A percentile compares a stretch with the other conserved stretches of the same genome.
Conservation (phyloP, 1,284 basidiomycete genomes). For the Baeospora myosura region DNA sequence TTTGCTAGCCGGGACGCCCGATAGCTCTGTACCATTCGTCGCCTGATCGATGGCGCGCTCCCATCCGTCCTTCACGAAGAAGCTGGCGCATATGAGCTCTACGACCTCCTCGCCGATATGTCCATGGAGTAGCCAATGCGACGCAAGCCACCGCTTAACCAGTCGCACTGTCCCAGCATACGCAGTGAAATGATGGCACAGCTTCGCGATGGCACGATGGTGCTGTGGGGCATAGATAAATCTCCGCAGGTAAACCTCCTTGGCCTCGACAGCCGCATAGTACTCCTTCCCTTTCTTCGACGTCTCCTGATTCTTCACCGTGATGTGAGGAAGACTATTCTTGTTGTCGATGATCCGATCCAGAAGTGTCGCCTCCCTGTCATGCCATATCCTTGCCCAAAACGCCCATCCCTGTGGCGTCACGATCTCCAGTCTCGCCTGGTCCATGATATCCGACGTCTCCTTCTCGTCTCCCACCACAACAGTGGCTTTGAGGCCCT, state of each 20-base stretch:
- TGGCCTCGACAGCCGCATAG: conserved; percentile 54
- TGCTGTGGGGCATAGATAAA: conserved; percentile 81
- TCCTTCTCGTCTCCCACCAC: conserved; percentile 44
- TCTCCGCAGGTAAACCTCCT: conserved; percentile 56
- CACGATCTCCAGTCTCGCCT: conserved; percentile 70
- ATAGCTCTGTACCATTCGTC: conserved; percentile 20
- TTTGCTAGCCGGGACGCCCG: conserved; percentile 53
- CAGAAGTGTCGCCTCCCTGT: conserved; percentile 77
- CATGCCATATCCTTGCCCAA: conserved; percentile 77
- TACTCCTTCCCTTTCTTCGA: conserved; percentile 38
- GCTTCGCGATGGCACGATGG: conserved; percentile 75
- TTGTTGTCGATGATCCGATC: conserved; percentile 57
- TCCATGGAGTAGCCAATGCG: conserved; percentile 76
- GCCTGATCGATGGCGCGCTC: conserved; percentile 24
- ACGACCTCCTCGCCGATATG: conserved; percentile 74
- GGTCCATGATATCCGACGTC: conserved; percentile 60
- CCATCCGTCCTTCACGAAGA: conserved; percentile 44
- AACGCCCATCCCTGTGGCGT: conserved; percentile 86
- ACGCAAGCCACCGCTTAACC: conserved; percentile 87
- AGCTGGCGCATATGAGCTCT: conserved; percentile 75
- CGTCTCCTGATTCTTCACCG: conserved; percentile 23
- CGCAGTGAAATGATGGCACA: conserved; percentile 76
- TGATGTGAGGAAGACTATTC: conserved; percentile 29
- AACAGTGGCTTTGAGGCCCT: conserved; percentile 52
- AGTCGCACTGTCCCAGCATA: conserved; percentile 83